Evolutionary conservation across 345 rosid genomes (phyloP).

Genomic region (Dimocarpus longan): DNA sequence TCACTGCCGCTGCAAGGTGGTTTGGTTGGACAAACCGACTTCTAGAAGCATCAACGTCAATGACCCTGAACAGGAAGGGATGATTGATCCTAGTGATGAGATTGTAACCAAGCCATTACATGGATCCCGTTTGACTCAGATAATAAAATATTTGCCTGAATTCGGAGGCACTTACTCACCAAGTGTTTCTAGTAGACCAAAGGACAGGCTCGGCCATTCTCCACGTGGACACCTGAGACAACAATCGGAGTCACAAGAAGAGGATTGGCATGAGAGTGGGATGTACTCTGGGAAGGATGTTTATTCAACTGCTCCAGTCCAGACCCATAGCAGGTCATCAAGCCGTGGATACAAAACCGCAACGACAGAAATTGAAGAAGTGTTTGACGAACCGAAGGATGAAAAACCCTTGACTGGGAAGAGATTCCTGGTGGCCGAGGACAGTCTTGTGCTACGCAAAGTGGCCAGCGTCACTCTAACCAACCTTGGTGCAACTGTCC

Average conservation of each 20-base stretch:
- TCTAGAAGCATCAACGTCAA: constrained; percentile 24
- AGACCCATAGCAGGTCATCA: neutral
- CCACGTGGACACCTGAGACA: neutral
- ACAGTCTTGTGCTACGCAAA: constrained; percentile 21
- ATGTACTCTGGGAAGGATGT: constrained; percentile 20
- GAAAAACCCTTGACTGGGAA: constrained; percentile 53
- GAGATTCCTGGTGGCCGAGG: constrained; percentile 67
- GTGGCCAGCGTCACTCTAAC: constrained; percentile 30
- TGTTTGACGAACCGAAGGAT: constrained; percentile 1
- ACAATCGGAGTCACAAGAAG: constrained; percentile 31
- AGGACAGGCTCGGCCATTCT: constrained; percentile 29
- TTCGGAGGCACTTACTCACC: constrained; percentile 39
- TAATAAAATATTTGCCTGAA: constrained; percentile 63
- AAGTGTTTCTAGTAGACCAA: constrained; percentile 51
- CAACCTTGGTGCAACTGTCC: constrained; percentile 57
- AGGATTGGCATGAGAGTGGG: constrained; percentile 23
- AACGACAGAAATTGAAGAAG: constrained; percentile 24
- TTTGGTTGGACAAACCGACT: constrained; percentile 65
- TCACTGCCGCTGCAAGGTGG: constrained; percentile 46
- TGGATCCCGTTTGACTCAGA: constrained; percentile 58
- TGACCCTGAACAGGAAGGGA: constrained; percentile 14
- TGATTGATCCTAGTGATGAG: constrained; percentile 38
- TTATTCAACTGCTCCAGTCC: neutral
- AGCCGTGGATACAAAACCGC: neutral
- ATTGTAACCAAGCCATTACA: constrained; percentile 63